Evolutionary conservation across 371 early-diverging fungal species (phyloP), one percentile per base, ranked within the genome.

Genomic region (Mycotypha africana): DNA sequence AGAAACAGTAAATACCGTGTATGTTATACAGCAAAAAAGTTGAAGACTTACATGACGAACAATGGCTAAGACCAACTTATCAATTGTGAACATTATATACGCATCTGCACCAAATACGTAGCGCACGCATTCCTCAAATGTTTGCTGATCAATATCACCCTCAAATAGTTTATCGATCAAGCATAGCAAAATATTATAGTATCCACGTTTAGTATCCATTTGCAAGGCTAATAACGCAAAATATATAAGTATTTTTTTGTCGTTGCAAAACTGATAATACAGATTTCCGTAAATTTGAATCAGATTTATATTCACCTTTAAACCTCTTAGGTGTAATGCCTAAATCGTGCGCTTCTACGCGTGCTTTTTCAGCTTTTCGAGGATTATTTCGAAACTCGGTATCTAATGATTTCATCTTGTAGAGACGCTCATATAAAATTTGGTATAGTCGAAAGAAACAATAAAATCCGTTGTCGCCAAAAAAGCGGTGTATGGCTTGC

Each of bases 71-170:
- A 60, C 51, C 2, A 60, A 31, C 17, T 88, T 91, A 60, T 96
- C 96, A 17, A 95, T 68, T 0, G 93, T 92, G 51, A 91, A 89
- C 28, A 90, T 70, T 25, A 82, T 59, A 59, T 92, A 93, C 0
- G 89, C 94, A 37, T 87, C 75, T 22, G 88, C 86, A 15, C 91
- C 88, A 63, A 88, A 95, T 56, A 93, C 73, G 32, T 79, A 78
- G 2, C 97, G 82, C 26, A 88, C 65, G 28, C 82, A 71, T 41
- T 99, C 99, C 53, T 99, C 99, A 79, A 86, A 99, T 23, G 66
- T 74, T 28, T 71, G 68, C 28, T 76, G 63, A 30, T 99, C 98
- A 31, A 97, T 70, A 19, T 89, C 86, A 21, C 81, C 84, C 44
- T 77, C 81, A 58, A 93, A 60, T 31, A 88, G 77, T 41, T 81